A percentile compares a stretch with the other conserved stretches of the same genome.
Conservation (phyloP, 2,329 filamentous ascomycete species). For the Aspergillus brasiliensis region DNA sequence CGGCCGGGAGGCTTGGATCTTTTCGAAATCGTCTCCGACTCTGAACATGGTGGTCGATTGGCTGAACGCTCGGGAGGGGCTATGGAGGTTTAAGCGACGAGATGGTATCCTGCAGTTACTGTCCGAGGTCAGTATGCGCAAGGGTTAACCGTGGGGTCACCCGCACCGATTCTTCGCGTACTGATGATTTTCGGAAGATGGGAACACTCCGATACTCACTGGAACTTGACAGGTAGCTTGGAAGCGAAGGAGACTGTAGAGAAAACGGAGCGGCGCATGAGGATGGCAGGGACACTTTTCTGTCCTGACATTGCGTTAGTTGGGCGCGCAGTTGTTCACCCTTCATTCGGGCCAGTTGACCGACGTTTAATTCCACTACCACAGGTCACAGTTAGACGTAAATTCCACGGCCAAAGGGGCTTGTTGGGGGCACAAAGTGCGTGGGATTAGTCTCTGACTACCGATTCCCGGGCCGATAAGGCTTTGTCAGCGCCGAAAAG, state of each 20-base stretch:
- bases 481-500: conserved; percentile 9
- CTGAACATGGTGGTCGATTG: conserved; percentile 29
- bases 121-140: not conserved
- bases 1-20: conserved; percentile 46
- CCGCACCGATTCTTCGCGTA: not conserved
- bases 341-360: not conserved
- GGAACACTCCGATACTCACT: not conserved
- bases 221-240: not conserved
- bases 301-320: not conserved
- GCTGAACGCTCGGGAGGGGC: conserved; percentile 15
- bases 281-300: not conserved
- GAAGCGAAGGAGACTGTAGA: not conserved
- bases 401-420: not conserved
- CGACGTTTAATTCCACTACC: conserved; percentile 13
- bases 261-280: not conserved
- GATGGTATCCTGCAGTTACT: not conserved
- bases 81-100: not conserved
- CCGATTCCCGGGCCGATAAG: conserved; percentile 23
- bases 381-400: not conserved
- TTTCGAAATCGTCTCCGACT: conserved; percentile 35
- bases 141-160: not conserved
- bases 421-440: not conserved
- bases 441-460: conserved; percentile 20
- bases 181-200: not conserved
- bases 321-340: not conserved